Evolutionary conservation across 169 alveolate genomes (phyloP).

Genomic region (Cryptosporidium muris): DNA sequence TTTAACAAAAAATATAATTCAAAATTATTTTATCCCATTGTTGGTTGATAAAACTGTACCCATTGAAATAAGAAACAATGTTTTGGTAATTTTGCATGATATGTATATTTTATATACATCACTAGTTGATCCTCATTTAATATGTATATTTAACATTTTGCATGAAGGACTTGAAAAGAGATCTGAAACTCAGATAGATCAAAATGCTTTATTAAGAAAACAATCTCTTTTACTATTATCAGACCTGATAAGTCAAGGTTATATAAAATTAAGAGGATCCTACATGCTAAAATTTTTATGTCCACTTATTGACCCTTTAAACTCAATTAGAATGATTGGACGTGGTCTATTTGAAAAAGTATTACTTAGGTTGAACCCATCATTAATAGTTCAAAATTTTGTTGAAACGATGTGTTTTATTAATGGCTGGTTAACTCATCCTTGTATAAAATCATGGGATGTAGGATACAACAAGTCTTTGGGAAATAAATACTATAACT

Average conservation of each 20-base stretch:
- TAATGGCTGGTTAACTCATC: slow-evolving; percentile 55
- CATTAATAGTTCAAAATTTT: slow-evolving; percentile 52
- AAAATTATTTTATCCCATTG: slow-evolving; percentile 29
- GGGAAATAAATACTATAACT: neutral
- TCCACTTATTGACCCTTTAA: slow-evolving; percentile 28
- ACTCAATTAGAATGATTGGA: slow-evolving; percentile 36
- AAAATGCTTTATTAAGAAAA: slow-evolving; percentile 12
- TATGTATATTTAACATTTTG: slow-evolving; percentile 13
- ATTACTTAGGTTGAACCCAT: slow-evolving; percentile 5
- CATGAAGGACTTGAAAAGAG: neutral
- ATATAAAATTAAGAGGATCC: slow-evolving; percentile 59
- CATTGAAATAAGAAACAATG: slow-evolving; percentile 34
- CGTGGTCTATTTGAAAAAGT: slow-evolving; percentile 65
- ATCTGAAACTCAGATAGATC: neutral
- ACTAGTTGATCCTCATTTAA: slow-evolving; percentile 62
- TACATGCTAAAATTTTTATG: slow-evolving; percentile 27
- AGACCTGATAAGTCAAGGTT: slow-evolving; percentile 63
- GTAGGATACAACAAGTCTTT: neutral
- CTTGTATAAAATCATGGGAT: slow-evolving; percentile 50
- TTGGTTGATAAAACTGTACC: slow-evolving; percentile 8
- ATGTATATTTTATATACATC: slow-evolving; percentile 57
- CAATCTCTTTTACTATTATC: slow-evolving; percentile 38
- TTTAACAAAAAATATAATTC: slow-evolving; percentile 21
- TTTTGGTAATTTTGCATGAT: slow-evolving; percentile 36
- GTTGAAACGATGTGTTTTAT: slow-evolving; percentile 51